A percentile compares a stretch with the other conserved stretches of the same genome.
These are phyloP conservation scores for Diplodia corticola DNA, from an alignment of 2,329 filamentous ascomycete genomes.

Conservation along the genomic window DNA sequence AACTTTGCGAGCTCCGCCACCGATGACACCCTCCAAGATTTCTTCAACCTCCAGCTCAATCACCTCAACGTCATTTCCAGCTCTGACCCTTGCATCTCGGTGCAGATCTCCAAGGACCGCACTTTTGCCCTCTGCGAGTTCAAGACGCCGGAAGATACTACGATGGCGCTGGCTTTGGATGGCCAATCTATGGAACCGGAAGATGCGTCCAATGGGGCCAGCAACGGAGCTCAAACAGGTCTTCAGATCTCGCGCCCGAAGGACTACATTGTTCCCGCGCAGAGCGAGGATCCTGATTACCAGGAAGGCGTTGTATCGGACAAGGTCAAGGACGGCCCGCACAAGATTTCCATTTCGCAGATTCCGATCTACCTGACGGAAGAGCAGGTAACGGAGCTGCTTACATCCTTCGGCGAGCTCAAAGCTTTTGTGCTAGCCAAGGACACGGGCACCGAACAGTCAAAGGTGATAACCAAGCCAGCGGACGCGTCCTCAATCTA, in stretches of 20 bases:
- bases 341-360: constrained; percentile 92
- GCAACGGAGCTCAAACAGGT: constrained; percentile 57
- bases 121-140: constrained; percentile 90
- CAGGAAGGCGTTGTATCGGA: constrained; percentile 76
- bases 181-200: constrained; percentile 83
- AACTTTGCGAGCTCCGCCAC: constrained; percentile 74
- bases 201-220: constrained; percentile 54
- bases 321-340: constrained; percentile 84
- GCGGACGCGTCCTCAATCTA: constrained; percentile 25
- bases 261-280: constrained; percentile 91
- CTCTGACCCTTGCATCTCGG: constrained; percentile 79
- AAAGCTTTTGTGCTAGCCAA: constrained; percentile 91
- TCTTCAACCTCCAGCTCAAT: constrained; percentile 96
- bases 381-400: constrained; percentile 85
- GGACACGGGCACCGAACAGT: constrained; percentile 81
- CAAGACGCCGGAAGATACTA: constrained; percentile 82
- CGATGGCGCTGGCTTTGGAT: constrained; percentile 85
- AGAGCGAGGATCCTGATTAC: constrained; percentile 70
- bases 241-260: constrained; percentile 84
- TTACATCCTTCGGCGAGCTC: constrained; percentile 87
- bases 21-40: constrained; percentile 74
- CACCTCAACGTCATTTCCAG: constrained; percentile 89
- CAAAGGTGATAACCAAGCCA: constrained; percentile 63
- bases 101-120: constrained; percentile 76
- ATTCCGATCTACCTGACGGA: constrained; percentile 86